Base-by-base conservation (phyloP, 1,284 basidiomycete genomes). In the Caloboletus firmus region DNA sequence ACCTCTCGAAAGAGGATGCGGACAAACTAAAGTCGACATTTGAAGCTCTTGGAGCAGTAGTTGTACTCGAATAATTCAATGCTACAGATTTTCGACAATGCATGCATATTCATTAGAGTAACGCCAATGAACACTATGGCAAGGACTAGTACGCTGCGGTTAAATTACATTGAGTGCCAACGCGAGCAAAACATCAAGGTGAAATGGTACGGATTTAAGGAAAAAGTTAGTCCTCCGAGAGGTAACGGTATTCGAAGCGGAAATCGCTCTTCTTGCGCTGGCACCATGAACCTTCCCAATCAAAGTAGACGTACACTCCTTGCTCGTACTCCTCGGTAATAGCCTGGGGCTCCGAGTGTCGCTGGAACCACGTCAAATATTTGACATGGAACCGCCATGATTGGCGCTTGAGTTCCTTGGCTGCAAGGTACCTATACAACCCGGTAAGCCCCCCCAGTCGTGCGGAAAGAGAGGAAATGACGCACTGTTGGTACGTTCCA, bases 311-410 rank as follows among this genome's bases (percentile, higher is more conserved):
- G 71, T 95, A 96, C 26, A 96, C 95, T 17, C 97, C 97, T 76
- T 99, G 95, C 75, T 99, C 97, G 71, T 98, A 99, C 73, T 99
- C 97, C 67, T 98, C 96, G 45, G 97, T 99, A 71, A 99, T 98
- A 5, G 93, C 94, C 70, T 97, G 94, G n/a, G 97, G 97, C 71
- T 99, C 95, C 22, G 93, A 95, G 68, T 98, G 94, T 50, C 97
- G 85, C 74, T 99, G 97, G 85, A 99, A 99, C 97, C 97, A 99
- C 36, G 97, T 99, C 58, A 99, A 76, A 72, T 98, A 99, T 76
- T 99, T 98, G 63, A 98, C 93, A 73, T 99, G 97, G 81, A 99
- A 99, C 52, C 97, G 87, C 97, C 97, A 99, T 53, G 93, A 95
- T 72, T 98, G 96, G 57, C 92, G 85, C 76, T 99, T 99, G 59